Evolutionary conservation across 495 filamentous ascomycete genomes (phyloP).

Genomic region (Neurospora sp.): DNA sequence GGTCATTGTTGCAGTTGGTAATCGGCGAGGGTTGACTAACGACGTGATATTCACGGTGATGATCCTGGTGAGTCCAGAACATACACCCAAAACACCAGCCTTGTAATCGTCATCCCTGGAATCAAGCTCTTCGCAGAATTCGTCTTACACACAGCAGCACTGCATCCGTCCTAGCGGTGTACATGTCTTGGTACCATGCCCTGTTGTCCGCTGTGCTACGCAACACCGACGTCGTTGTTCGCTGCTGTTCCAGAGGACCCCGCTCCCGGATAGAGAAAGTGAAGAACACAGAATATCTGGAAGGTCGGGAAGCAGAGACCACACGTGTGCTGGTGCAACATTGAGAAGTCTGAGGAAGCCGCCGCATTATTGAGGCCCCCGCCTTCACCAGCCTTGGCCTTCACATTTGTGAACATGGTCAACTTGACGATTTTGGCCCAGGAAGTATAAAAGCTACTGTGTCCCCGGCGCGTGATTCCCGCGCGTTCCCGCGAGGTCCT

Average conservation of each 20-base stretch:
- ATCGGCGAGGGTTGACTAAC: background rate
- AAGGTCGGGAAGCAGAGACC: background rate
- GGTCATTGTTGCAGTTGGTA: background rate
- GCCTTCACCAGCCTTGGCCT: background rate
- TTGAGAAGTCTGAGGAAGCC: background rate
- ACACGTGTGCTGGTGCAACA: background rate
- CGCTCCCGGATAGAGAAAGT: background rate
- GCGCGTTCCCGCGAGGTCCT: background rate
- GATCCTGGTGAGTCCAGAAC: background rate
- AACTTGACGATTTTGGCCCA: background rate
- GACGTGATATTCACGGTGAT: background rate
- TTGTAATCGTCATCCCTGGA: background rate
- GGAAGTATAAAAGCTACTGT: background rate
- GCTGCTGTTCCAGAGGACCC: background rate
- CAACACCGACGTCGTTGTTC: background rate
- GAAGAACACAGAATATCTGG: background rate
- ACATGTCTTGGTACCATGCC: background rate
- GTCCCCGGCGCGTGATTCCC: background rate
- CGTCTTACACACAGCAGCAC: background rate
- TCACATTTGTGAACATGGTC: background rate
- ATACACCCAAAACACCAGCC: background rate
- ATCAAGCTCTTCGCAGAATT: background rate
- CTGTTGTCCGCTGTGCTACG: background rate
- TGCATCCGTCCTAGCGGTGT: background rate
- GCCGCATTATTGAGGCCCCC: background rate